Conservation (phyloP, 2,329 filamentous ascomycete genomes). For the Sphaceloma murrayae region DNA sequence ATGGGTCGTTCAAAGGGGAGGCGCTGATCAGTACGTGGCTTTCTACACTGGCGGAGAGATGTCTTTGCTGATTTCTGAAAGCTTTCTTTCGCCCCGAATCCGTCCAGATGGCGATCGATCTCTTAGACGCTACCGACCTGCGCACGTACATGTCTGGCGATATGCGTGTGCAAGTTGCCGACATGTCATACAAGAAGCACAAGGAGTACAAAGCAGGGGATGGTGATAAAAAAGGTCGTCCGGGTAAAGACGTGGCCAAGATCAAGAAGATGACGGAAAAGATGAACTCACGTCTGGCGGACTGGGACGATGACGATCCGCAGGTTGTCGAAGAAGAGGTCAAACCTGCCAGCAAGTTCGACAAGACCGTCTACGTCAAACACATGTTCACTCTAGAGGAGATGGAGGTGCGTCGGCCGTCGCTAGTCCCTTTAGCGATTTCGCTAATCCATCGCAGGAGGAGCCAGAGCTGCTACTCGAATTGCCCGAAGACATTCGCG, state of each 20-base stretch:
- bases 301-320: slow-evolving; percentile 89
- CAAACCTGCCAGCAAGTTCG: slow-evolving; percentile 50
- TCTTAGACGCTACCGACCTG: slow-evolving; percentile 76
- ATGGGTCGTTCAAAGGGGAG: slow-evolving; percentile 85
- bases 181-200: slow-evolving; percentile 83
- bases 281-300: slow-evolving; percentile 72
- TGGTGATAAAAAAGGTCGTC: slow-evolving; percentile 41
- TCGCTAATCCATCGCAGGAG: slow-evolving; percentile 39
- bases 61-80: slow-evolving; percentile 11
- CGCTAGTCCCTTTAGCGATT: slow-evolving; percentile 22
- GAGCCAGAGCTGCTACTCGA: slow-evolving; percentile 75
- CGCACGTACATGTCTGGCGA: slow-evolving; percentile 53
- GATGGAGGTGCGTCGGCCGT: too few species aligned
- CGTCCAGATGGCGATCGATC: slow-evolving; percentile 73
- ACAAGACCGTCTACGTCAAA: slow-evolving; percentile 77
- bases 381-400: slow-evolving; percentile 88
- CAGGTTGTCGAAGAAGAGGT: slow-evolving; percentile 30
- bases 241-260: slow-evolving; percentile 67
- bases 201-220: slow-evolving; percentile 47
- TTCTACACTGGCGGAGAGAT: not conserved
- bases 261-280: slow-evolving; percentile 87
- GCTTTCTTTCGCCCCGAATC: slow-evolving; percentile 94
- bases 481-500: slow-evolving; percentile 87
- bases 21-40: slow-evolving; percentile 52
- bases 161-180: slow-evolving; percentile 76